Percentiles rank a stretch among this genome's conserved stretches.
phyloP scores from a whole-genome alignment of 768 basidiomycete genomes.

The Trametes elegans region DNA sequence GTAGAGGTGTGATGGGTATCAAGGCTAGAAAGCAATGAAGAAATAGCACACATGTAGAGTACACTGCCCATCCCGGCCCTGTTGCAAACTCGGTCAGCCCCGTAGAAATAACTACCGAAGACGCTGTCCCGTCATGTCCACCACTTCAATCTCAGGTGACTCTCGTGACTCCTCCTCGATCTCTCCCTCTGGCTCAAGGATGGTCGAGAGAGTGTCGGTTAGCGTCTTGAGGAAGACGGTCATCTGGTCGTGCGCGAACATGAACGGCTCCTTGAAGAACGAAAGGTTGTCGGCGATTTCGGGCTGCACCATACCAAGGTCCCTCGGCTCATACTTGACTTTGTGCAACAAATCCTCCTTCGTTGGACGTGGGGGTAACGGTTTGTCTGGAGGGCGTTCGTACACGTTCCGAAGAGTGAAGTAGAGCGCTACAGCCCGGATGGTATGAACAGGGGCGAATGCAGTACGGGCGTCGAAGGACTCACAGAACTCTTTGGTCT shows the following conservation, averaged over 20 bases:
- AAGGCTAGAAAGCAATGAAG: not conserved
- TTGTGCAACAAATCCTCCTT: constrained; percentile 42
- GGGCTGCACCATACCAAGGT: constrained; percentile 58
- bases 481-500: constrained; percentile 14
- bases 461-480: not conserved
- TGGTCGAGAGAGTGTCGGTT: constrained; percentile 46
- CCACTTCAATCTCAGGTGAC: no score
- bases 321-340: constrained; percentile 60
- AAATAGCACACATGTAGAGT: not conserved
- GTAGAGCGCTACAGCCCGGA: constrained; percentile 47
- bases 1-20: not conserved
- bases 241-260: constrained; percentile 66
- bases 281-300: constrained; percentile 58
- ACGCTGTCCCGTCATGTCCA: no score
- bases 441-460: no score
- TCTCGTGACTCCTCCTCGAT: constrained; percentile 33
- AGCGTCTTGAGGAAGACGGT: constrained; percentile 65
- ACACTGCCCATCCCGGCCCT: not conserved
- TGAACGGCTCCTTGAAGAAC: constrained; percentile 63
- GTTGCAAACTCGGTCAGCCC: not conserved
- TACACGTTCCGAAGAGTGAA: constrained; percentile 39
- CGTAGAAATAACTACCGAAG: not conserved
- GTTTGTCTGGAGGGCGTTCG: not conserved
- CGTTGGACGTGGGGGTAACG: not conserved
- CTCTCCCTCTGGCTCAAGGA: constrained; percentile 29